Evolutionary conservation across 768 basidiomycete species (phyloP).

Genomic region (Suillus subalutaceus): DNA sequence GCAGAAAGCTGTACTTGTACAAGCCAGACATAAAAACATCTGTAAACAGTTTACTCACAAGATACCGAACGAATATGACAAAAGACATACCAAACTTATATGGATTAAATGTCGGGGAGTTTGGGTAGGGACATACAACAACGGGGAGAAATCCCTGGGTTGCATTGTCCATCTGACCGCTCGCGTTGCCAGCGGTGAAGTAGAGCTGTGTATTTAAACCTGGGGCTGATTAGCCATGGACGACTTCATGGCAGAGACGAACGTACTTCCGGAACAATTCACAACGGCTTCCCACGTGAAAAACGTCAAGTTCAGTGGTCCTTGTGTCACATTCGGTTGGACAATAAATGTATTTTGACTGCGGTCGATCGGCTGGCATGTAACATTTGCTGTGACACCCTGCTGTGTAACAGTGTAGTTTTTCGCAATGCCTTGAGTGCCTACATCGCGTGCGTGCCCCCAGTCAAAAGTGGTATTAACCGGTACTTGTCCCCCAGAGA

Average conservation of each 20-base stretch:
- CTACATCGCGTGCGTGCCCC: neutral
- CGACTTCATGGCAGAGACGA: neutral
- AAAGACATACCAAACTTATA: slow-evolving; percentile 5
- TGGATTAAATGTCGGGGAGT: neutral
- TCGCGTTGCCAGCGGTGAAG: neutral
- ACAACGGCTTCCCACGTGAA: neutral
- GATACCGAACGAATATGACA: neutral
- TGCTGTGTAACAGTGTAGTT: slow-evolving; percentile 18
- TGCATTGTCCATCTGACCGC: neutral
- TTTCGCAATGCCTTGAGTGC: neutral
- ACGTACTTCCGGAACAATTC: slow-evolving; percentile 9
- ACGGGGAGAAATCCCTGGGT: slow-evolving; percentile 7
- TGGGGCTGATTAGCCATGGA: neutral
- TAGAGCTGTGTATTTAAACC: neutral
- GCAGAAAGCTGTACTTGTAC: slow-evolving; percentile 20
- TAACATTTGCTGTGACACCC: slow-evolving; percentile 21
- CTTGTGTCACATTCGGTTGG: neutral
- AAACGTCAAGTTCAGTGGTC: neutral
- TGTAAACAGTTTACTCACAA: slow-evolving; percentile 7
- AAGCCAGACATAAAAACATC: slow-evolving; percentile 3
- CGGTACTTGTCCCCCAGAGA: neutral
- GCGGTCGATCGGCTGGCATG: slow-evolving; percentile 7
- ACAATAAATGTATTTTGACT: neutral
- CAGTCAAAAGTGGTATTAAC: neutral
- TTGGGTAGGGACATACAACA: slow-evolving; percentile 9